phyloP scores from a whole-genome alignment of 1,284 basidiomycete species.

The Apiotrichum gamsii region DNA sequence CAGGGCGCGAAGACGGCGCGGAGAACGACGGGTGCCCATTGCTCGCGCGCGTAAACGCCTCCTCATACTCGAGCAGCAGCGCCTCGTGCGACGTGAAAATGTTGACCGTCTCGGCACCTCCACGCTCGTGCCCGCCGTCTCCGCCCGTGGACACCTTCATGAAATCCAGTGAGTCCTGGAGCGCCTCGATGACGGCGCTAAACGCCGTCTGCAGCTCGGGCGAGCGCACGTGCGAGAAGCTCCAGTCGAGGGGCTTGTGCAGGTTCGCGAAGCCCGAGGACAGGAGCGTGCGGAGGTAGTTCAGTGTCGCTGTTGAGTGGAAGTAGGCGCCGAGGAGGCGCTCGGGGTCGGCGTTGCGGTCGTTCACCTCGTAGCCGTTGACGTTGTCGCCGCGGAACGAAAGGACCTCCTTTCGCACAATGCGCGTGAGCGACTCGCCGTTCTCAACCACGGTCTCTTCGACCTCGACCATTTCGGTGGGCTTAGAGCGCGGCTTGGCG shows the following conservation, averaged over 20 bases:
- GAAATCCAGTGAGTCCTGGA: slow-evolving; percentile 90
- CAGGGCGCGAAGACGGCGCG: slow-evolving; percentile 17
- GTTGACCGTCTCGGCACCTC: slow-evolving; percentile 82
- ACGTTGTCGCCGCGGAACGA: slow-evolving; percentile 83
- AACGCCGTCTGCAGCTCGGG: slow-evolving; percentile 72
- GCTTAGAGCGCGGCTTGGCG: slow-evolving; percentile 87
- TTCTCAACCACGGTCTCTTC: slow-evolving; percentile 50
- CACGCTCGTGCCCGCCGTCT: slow-evolving; percentile 52
- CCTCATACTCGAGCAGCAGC: slow-evolving; percentile 86
- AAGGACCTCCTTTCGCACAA: slow-evolving; percentile 41
- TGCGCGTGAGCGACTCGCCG: slow-evolving; percentile 30
- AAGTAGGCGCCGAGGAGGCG: slow-evolving; percentile 85
- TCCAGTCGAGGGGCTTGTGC: slow-evolving; percentile 87
- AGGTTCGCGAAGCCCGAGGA: slow-evolving; percentile 86
- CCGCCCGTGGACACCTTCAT: slow-evolving; percentile 67
- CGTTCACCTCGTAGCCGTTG: slow-evolving; percentile 66
- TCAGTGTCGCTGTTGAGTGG: slow-evolving; percentile 87
- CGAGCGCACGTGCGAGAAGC: slow-evolving; percentile 82
- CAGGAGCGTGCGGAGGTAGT: slow-evolving; percentile 82
- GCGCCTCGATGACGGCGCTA: slow-evolving; percentile 70
- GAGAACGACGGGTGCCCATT: slow-evolving; percentile 17
- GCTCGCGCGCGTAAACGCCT: slow-evolving; percentile 70
- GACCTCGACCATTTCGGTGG: slow-evolving; percentile 64
- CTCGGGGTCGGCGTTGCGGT: slow-evolving; percentile 79
- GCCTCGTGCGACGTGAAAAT: slow-evolving; percentile 97